Base-by-base conservation (phyloP, 2,329 filamentous ascomycete genomes). In the Tolypocladium guangdongense region DNA sequence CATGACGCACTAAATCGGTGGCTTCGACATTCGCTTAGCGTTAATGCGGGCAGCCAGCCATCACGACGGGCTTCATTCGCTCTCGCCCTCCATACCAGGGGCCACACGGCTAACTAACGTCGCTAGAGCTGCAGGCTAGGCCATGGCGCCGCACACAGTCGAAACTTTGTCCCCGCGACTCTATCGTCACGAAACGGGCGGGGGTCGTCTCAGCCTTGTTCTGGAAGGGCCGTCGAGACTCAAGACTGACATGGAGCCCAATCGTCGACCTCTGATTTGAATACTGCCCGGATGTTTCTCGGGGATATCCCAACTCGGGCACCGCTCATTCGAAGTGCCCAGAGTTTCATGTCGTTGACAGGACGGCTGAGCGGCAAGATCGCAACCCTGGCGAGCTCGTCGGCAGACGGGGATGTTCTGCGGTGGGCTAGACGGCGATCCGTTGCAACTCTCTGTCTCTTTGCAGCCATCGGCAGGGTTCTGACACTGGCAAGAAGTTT, bases 111-210 rank as follows among this genome's bases (percentile, higher is more conserved):
- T 20, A n/a, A 46, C 11, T 32, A 32, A 3, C 1, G 3, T 18
- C 7, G 11, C n/a, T n/a, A 32, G 16, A 32, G 43, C 27, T 32
- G 18, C 27, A 12, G 43, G 43, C 27, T n/a, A 24, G 22, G 8
- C 24, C 43, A 10, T 11, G 24, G 11, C 16, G n/a, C 22, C 32
- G 52, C 54, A 52, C 45, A 50, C n/a, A 47, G 43, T 16, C 47
- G 52, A 54, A 54, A 54, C 54, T 41, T n/a, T 14, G 33, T 52
- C 36, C 43, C 50, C 49, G 12, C 35, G 52, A 27, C 18, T 41
- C 39, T 56, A 24, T 12, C 30, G 45, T 49, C 58, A 47, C 54
- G 56, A 60, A 59, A 55, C 52, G 52, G 45, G 35, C 46, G 49
- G 41, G n/a, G 49, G 33, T 33, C 7, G 30, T 46, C 27, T 47